Evolutionary conservation across 208 protist genomes (phyloP), one percentile per base, ranked within the genome.

Genomic region (Leishmania guyanensis): DNA sequence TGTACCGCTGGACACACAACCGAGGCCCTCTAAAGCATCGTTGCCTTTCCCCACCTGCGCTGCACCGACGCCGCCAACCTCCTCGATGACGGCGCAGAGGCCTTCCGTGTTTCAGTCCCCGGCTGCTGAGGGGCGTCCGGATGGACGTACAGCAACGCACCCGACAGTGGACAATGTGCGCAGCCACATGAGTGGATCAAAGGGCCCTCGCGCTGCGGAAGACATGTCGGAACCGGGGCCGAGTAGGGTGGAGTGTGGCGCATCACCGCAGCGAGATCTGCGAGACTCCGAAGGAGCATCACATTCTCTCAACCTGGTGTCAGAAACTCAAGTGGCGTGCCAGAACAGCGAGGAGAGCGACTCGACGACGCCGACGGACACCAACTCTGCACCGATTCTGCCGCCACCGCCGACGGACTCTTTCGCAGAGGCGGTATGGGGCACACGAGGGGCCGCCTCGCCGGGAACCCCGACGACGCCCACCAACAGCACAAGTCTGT

Each of bases 301-400:
- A 14, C 5, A n/a, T 10, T 51, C 20, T 53, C 68, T n/a, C 68
- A 6, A 72, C 36, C 6, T 53, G 4, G 20, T 53, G 9, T 22
- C 68, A 53, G 39, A 20, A 22, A n/a, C 43, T 17, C n/a, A 76
- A n/a, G 36, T 9, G 53, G 29, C 8, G 33, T 26, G 0, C 56
- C 29, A 60, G 51, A 36, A 14, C 73, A 65, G 56, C n/a, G 29
- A n/a, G 12, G 58, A 29, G 39, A 81, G 71, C 54, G 60, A 74
- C 51, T 76, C 71, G 56, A 85, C 77, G 33, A 75, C 81, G 29
- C 72, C 81, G 12, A 85, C 77, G 10, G 82, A 81, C 77, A 80
- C 82, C 8, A 85, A 81, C 71, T 78, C 77, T 16, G 71, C 48
- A 1, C 71, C 77, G 0, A 81, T 85, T 50, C 62, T 81, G 0